Conservation (phyloP, 805 yeast genomes). For the Sugiyamaella qingdaonensis region DNA sequence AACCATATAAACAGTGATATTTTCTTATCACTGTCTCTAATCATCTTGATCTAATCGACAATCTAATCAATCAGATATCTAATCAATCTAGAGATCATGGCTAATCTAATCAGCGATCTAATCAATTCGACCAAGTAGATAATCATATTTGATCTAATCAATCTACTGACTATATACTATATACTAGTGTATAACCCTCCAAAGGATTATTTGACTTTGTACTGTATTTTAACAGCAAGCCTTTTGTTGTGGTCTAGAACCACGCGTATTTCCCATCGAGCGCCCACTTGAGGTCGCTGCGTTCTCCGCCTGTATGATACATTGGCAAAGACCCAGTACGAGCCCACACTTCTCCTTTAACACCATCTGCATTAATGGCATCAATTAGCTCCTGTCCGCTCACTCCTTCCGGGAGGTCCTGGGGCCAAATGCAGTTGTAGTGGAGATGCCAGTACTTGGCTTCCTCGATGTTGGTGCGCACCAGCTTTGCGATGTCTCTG, state of each 20-base stretch:
- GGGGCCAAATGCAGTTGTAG: slow-evolving; percentile 40
- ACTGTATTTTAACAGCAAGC: no score
- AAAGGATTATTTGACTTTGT: no score
- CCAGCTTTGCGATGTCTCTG: slow-evolving; percentile 29
- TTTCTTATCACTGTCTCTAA: no score
- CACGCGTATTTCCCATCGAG: slow-evolving; percentile 46
- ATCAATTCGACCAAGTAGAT: neutral
- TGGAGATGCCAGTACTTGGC: slow-evolving; percentile 29
- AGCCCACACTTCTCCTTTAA: slow-evolving; percentile 4
- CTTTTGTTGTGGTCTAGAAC: slow-evolving; percentile 42
- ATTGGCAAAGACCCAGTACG: slow-evolving; percentile 36
- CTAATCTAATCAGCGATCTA: no score
- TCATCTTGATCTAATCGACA: no score
- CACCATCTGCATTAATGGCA: neutral
- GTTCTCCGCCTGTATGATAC: slow-evolving; percentile 26
- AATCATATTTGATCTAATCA: neutral
- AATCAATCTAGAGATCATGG: no score
- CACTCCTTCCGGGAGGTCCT: slow-evolving; percentile 33
- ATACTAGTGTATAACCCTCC: no score
- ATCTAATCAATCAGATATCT: no score
- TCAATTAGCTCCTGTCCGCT: slow-evolving; percentile 28
- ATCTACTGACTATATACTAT: neutral
- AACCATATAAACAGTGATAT: no score
- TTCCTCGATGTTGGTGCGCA: slow-evolving; percentile 29
- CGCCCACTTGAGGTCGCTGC: slow-evolving; percentile 36